Percentiles rank a stretch among this genome's conserved stretches.
Conservation (phyloP, 768 basidiomycete genomes). For the Pholiota molesta region DNA sequence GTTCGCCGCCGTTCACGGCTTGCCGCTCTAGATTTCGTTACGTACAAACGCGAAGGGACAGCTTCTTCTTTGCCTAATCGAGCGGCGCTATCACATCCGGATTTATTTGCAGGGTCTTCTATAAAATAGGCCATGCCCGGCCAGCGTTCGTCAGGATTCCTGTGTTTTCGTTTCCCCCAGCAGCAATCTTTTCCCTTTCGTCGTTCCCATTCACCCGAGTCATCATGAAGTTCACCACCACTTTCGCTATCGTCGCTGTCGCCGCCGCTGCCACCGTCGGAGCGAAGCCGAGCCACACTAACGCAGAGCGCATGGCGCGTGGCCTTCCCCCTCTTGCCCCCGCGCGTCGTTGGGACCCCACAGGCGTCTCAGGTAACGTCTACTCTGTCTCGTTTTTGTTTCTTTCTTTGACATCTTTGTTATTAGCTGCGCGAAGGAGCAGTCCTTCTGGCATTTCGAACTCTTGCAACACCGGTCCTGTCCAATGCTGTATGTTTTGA, state of each 20-base stretch:
- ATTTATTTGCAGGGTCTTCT: neutral
- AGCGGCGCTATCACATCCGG: constrained; percentile 1
- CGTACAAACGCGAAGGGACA: neutral
- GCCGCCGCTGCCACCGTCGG: constrained; percentile 39
- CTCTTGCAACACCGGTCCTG: constrained; percentile 43
- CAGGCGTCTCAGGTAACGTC: constrained; percentile 35
- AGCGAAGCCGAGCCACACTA: constrained; percentile 42
- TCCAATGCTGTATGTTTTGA: constrained; percentile 43
- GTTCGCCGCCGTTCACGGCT: neutral
- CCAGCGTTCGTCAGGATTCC: neutral
- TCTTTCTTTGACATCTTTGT: neutral
- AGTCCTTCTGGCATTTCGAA: constrained; percentile 37
- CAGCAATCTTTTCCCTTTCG: neutral
- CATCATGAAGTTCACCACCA: constrained; percentile 28
- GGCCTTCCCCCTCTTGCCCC: constrained; percentile 55
- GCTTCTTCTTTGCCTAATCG: neutral
- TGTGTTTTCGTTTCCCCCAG: neutral
- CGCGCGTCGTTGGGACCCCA: constrained; percentile 32
- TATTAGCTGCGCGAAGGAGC: constrained; percentile 37
- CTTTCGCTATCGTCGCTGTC: constrained; percentile 41
- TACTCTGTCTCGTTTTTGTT: neutral
- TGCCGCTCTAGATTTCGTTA: neutral
- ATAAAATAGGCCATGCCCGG: neutral
- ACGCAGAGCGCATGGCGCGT: constrained; percentile 55
- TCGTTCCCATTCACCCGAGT: neutral